phyloP scores from a whole-genome alignment of 768 basidiomycete genomes.

The Tricholoma bakamatsutake region DNA sequence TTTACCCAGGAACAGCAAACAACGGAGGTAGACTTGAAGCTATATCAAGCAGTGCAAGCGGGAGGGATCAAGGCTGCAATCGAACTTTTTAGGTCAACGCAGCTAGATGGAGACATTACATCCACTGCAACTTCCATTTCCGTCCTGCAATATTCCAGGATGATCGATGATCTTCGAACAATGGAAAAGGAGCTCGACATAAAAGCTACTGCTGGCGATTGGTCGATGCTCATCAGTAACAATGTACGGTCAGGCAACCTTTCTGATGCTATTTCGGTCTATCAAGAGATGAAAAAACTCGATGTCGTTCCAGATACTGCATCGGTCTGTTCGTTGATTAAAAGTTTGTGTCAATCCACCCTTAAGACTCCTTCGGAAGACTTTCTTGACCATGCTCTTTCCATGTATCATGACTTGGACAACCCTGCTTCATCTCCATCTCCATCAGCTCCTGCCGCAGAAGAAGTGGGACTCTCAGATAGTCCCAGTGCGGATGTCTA shows the following conservation, averaged over 20 bases:
- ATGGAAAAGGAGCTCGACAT: slow-evolving; percentile 37
- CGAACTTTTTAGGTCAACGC: slow-evolving; percentile 26
- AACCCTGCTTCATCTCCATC: slow-evolving; percentile 10
- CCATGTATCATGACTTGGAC: slow-evolving; percentile 43
- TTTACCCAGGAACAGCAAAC: slow-evolving; percentile 12
- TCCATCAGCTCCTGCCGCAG: slow-evolving; percentile 12
- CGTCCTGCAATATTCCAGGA: slow-evolving; percentile 37
- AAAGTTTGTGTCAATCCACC: slow-evolving; percentile 36
- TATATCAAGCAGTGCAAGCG: slow-evolving; percentile 15
- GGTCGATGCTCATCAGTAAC: slow-evolving; percentile 53
- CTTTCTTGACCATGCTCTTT: slow-evolving; percentile 47
- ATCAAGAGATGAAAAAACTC: slow-evolving; percentile 35
- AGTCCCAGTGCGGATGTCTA: slow-evolving; percentile 53
- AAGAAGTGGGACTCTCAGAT: slow-evolving; percentile 25
- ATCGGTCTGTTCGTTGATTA: slow-evolving; percentile 52
- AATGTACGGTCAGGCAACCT: slow-evolving; percentile 33
- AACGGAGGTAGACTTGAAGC: slow-evolving; percentile 7
- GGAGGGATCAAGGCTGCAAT: slow-evolving; percentile 29
- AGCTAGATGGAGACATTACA: slow-evolving; percentile 25
- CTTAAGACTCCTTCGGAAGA: slow-evolving; percentile 31
- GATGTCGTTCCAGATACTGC: slow-evolving; percentile 43
- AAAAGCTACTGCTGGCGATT: slow-evolving; percentile 37
- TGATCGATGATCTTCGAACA: slow-evolving; percentile 34
- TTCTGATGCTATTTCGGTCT: slow-evolving; percentile 41
- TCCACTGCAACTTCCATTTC: slow-evolving; percentile 29